Conservation (phyloP, 2,329 filamentous ascomycete species). For the Thielaviopsis musarum region DNA sequence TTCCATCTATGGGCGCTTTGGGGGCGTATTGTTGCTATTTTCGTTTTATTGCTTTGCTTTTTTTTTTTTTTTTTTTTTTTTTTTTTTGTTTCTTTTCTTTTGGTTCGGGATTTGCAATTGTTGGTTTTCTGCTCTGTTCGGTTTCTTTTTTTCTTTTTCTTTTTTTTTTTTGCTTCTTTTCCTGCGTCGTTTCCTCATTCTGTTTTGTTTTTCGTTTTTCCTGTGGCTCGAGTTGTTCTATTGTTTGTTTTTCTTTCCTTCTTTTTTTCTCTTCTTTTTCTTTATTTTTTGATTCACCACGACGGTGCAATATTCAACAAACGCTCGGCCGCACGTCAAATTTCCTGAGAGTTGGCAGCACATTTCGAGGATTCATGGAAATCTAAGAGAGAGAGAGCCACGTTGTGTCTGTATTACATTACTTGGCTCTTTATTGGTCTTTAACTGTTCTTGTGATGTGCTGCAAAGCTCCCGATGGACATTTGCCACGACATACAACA, state of each 20-base stretch:
- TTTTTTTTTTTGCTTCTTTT: background rate
- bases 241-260: background rate
- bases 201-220: background rate
- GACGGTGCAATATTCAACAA: background rate
- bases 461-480: too few species aligned
- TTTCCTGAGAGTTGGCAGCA: too few species aligned
- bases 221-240: too few species aligned
- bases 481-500: too few species aligned
- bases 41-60: background rate
- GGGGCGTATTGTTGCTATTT: constrained; percentile 1
- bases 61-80: background rate
- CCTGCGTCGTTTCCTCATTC: too few species aligned
- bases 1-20: constrained; percentile 1
- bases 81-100: background rate
- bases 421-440: too few species aligned
- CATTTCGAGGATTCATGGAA: too few species aligned
- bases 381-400: too few species aligned
- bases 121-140: background rate
- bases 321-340: too few species aligned
- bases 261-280: background rate
- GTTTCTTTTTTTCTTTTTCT: constrained; percentile 3
- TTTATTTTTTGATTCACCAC: background rate
- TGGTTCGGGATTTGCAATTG: background rate
- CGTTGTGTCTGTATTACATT: too few species aligned
- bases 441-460: too few species aligned